Evolutionary conservation across 2,329 filamentous ascomycete genomes (phyloP).

Genomic region (Aspergillus sclerotialis): DNA sequence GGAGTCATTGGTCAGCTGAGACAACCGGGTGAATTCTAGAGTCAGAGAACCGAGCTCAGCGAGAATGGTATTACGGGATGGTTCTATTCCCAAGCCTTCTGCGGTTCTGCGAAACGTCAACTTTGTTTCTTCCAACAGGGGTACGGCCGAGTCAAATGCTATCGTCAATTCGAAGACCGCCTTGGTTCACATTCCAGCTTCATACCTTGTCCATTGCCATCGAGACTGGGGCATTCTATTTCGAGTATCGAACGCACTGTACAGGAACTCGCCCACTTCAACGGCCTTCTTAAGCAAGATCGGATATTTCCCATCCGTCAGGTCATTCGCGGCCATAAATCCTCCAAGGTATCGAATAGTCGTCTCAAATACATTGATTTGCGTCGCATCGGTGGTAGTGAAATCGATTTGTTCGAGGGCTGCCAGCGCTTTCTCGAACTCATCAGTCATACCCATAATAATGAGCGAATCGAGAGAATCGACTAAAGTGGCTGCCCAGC

Average conservation of each 20-base stretch:
- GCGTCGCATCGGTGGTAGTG: slow-evolving; percentile 56
- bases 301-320: slow-evolving; percentile 64
- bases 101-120: slow-evolving; percentile 25
- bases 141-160: background rate
- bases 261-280: slow-evolving; percentile 75
- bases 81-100: slow-evolving; percentile 30
- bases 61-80: slow-evolving; percentile 56
- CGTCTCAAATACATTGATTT: slow-evolving; percentile 86
- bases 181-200: slow-evolving; percentile 10
- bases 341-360: slow-evolving; percentile 88
- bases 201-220: slow-evolving; percentile 69
- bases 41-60: slow-evolving; percentile 71
- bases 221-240: slow-evolving; percentile 85
- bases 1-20: slow-evolving; percentile 71
- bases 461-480: slow-evolving; percentile 76
- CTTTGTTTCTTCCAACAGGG: slow-evolving; percentile 33
- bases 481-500: slow-evolving; percentile 82
- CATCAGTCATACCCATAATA: slow-evolving; percentile 72
- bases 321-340: slow-evolving; percentile 75
- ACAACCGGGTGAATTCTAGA: slow-evolving; percentile 85
- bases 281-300: slow-evolving; percentile 69
- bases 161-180: background rate
- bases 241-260: slow-evolving; percentile 80
- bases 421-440: slow-evolving; percentile 70
- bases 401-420: slow-evolving; percentile 73